phyloP scores from a whole-genome alignment of 106 monocot species.

The Allium fistulosum region DNA sequence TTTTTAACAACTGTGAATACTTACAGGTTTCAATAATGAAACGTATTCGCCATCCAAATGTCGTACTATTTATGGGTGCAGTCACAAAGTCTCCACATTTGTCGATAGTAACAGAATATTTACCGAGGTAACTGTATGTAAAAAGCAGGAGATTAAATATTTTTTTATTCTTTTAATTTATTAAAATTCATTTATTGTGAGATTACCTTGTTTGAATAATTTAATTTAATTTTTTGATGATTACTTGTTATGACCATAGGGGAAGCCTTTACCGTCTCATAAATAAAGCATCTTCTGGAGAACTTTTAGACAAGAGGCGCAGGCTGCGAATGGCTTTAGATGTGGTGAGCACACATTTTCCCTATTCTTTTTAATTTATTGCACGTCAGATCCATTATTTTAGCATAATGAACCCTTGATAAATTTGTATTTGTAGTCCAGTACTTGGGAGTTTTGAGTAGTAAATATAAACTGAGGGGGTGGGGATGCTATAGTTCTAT shows the following conservation, averaged over 20 bases:
- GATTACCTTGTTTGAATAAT: too few relatives aligned
- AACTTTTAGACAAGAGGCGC: conserved; percentile 52
- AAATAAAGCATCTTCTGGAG: conserved; percentile 41
- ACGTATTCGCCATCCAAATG: conserved; percentile 72
- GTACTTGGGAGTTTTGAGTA: too few relatives aligned
- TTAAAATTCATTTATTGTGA: not conserved
- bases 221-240: too few relatives aligned
- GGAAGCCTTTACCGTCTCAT: conserved; percentile 71
- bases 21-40: conserved; percentile 83
- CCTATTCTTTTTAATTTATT: too few relatives aligned
- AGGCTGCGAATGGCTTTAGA: conserved; percentile 72
- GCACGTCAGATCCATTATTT: too few relatives aligned
- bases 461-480: too few relatives aligned
- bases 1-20: not conserved
- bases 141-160: not conserved
- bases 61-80: conserved; percentile 85
- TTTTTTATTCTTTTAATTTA: not conserved
- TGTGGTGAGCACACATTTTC: conserved; percentile 36
- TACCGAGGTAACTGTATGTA: conserved; percentile 47
- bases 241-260: conserved; percentile 20
- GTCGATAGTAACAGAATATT: conserved; percentile 82
- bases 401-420: too few relatives aligned
- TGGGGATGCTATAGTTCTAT: too few relatives aligned
- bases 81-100: conserved; percentile 70
- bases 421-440: too few relatives aligned